phyloP scores from a whole-genome alignment of 2,329 filamentous ascomycete species.

The Ambrosiella cleistominuta region DNA sequence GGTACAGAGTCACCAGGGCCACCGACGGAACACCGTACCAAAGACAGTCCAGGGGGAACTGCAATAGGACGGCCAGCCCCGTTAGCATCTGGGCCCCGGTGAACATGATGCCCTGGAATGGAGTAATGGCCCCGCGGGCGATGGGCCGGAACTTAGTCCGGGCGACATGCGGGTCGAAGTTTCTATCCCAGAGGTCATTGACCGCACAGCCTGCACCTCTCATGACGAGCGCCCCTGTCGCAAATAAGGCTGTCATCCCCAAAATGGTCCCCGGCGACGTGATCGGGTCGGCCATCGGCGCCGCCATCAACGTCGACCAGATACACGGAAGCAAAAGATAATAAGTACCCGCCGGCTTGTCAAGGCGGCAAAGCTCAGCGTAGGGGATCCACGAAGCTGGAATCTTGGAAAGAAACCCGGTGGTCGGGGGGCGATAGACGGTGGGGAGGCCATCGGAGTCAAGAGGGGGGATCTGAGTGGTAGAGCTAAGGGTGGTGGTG shows the following conservation, averaged over 20 bases:
- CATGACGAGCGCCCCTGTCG: conserved; percentile 65
- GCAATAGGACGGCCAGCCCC: conserved; percentile 56
- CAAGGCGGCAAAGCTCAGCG: conserved; percentile 61
- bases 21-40: conserved; percentile 64
- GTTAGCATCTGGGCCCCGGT: conserved; percentile 57
- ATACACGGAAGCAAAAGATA: conserved; percentile 76
- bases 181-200: conserved; percentile 81
- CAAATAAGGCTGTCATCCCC: conserved; percentile 51
- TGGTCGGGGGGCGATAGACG: conserved; percentile 50
- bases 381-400: conserved; percentile 60
- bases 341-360: conserved; percentile 67
- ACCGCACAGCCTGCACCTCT: conserved; percentile 75
- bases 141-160: conserved; percentile 66
- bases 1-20: conserved; percentile 56
- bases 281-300: conserved; percentile 35
- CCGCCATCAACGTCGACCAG: conserved; percentile 68
- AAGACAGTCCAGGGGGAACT: conserved; percentile 57
- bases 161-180: conserved; percentile 64
- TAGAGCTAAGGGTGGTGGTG: neutral
- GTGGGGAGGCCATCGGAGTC: conserved; percentile 11
- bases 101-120: conserved; percentile 53
- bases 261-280: conserved; percentile 40
- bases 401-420: conserved; percentile 51
- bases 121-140: conserved; percentile 58
- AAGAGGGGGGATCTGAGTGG: neutral